phyloP scores from a whole-genome alignment of 1,139 yeast species.

The Yamadazyma friedrichii region DNA sequence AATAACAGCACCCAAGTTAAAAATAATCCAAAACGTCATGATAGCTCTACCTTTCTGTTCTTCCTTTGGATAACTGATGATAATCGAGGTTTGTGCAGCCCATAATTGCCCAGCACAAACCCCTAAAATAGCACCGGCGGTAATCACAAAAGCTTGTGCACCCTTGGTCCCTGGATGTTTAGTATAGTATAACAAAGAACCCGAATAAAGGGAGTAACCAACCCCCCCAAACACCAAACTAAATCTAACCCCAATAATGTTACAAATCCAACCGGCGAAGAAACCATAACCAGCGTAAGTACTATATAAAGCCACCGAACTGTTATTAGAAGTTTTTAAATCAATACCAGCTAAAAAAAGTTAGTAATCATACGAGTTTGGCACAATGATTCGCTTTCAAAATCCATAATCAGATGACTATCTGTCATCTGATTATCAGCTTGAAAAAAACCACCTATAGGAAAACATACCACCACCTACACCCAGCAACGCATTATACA shows the following conservation, averaged over 20 bases:
- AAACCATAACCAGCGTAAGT: conserved; percentile 60
- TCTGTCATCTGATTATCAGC: no score
- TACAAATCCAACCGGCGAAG: conserved; percentile 60
- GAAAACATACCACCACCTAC: conserved; percentile 33
- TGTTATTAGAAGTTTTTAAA: conserved; percentile 46
- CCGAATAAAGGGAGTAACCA: conserved; percentile 58
- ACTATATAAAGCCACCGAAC: conserved; percentile 55
- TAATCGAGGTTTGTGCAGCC: conserved; percentile 62
- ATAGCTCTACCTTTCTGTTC: conserved; percentile 53
- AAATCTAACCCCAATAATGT: conserved; percentile 48
- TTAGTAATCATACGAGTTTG: no score
- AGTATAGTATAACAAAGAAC: conserved; percentile 51
- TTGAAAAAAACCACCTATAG: no score
- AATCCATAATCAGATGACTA: no score
- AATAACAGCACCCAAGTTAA: conserved; percentile 63
- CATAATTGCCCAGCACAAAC: conserved; percentile 51
- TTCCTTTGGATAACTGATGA: conserved; percentile 62
- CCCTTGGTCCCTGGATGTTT: conserved; percentile 11
- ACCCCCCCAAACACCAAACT: conserved; percentile 54
- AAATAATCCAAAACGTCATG: conserved; percentile 61
- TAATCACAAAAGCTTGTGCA: conserved; percentile 49
- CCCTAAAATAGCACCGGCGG: conserved; percentile 62
- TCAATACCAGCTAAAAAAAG: conserved; percentile 27
- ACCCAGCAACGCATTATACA: conserved; percentile 53
- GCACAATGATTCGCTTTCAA: no score